Conservation (phyloP, 1,139 yeast species). For the Diutina pseudorugosa region DNA sequence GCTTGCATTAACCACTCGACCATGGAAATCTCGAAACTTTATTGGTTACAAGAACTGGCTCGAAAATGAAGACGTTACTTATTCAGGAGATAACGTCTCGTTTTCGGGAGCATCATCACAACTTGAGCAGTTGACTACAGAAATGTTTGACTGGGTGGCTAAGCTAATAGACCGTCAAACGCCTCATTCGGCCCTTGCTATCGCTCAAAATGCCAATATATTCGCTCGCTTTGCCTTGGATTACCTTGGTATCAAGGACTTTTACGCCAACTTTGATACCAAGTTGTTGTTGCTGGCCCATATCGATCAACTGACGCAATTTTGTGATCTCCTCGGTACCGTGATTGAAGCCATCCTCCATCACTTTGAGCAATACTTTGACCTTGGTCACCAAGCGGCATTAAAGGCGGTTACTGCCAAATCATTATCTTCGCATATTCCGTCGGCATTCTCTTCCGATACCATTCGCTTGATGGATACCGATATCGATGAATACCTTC, state of each 20-base stretch:
- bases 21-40: background rate
- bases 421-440: background rate
- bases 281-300: background rate
- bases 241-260: background rate
- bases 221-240: background rate
- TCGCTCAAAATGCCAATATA: background rate
- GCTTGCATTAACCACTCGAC: background rate
- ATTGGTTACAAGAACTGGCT: slow-evolving; percentile 2
- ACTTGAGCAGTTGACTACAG: background rate
- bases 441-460: background rate
- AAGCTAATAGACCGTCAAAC: background rate
- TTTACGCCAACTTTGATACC: background rate
- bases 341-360: background rate
- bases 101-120: background rate
- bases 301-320: background rate
- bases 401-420: background rate
- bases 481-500: background rate
- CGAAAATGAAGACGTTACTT: background rate
- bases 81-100: background rate
- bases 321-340: background rate
- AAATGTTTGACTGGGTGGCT: background rate
- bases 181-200: background rate
- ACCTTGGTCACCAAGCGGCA: background rate
- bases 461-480: background rate
- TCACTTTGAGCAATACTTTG: background rate